phyloP scores from a whole-genome alignment of 768 basidiomycete genomes.

The Trametes cingulata region DNA sequence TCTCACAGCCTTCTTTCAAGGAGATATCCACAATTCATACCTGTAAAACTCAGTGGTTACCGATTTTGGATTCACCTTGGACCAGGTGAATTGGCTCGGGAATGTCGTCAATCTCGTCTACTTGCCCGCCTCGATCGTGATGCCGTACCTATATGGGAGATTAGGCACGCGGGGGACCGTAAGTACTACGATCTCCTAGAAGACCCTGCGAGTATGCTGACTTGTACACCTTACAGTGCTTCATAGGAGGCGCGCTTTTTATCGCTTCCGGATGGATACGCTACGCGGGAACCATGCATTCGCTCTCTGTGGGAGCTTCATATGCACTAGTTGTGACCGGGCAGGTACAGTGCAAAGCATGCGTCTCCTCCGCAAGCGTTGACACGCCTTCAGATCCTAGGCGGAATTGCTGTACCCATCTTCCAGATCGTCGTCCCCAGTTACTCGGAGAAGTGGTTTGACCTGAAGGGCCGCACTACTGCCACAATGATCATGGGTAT shows the following conservation, averaged over 20 bases:
- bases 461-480: conserved; percentile 71
- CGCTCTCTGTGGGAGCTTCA: conserved; percentile 50
- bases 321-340: conserved; percentile 72
- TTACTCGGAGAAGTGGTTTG: conserved; percentile 86
- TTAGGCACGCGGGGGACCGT: conserved; percentile 68
- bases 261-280: conserved; percentile 75
- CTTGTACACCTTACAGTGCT: conserved; percentile 47
- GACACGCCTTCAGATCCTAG: conserved; percentile 48
- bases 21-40: neutral
- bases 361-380: neutral
- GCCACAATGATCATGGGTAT: conserved; percentile 65
- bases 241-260: conserved; percentile 53
- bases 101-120: conserved; percentile 65
- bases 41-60: conserved; percentile 43
- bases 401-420: conserved; percentile 65
- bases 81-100: conserved; percentile 80
- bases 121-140: conserved; percentile 58
- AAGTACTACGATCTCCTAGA: conserved; percentile 29
- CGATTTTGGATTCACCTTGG: conserved; percentile 68
- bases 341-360: conserved; percentile 46
- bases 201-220: neutral
- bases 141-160: conserved; percentile 57
- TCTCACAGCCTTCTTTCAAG: neutral
- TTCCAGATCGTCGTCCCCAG: conserved; percentile 79
- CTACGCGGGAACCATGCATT: conserved; percentile 64